phyloP scores from a whole-genome alignment of 768 basidiomycete species.

The Russula vinacea region DNA sequence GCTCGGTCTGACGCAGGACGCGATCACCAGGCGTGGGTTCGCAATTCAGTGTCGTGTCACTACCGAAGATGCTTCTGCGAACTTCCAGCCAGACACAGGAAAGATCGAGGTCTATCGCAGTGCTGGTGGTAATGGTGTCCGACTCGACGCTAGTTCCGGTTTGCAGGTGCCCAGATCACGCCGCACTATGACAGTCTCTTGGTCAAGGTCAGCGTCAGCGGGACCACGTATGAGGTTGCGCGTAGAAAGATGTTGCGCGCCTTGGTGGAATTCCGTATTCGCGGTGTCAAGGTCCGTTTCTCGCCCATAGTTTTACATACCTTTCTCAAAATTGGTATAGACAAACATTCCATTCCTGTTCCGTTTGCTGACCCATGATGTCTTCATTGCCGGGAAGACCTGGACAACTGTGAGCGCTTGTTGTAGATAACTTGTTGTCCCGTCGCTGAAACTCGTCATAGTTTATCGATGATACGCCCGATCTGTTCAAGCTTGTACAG shows the following conservation, averaged over 20 bases:
- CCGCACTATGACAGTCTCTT: slow-evolving; percentile 98
- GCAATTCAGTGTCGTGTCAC: slow-evolving; percentile 99
- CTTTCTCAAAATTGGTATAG: slow-evolving; percentile 40
- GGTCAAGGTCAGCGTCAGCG: slow-evolving; percentile 93
- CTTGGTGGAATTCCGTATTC: slow-evolving; percentile 99
- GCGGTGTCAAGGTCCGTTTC: slow-evolving; percentile 84
- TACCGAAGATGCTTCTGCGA: slow-evolving; percentile 88
- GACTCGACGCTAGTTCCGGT: slow-evolving; percentile 93
- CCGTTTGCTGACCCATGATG: slow-evolving; percentile 92
- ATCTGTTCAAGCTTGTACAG: slow-evolving; percentile 96
- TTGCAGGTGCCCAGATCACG: slow-evolving; percentile 98
- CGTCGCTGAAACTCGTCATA: slow-evolving; percentile 34
- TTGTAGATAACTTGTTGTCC: slow-evolving; percentile 7
- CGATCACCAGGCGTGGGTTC: slow-evolving; percentile 92
- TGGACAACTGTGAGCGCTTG: slow-evolving; percentile 80
- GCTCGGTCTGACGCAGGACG: slow-evolving; percentile 92
- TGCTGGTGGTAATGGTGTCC: slow-evolving; percentile 97
- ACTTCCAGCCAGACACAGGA: slow-evolving; percentile 97
- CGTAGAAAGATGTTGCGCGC: slow-evolving; percentile 99
- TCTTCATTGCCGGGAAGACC: slow-evolving; percentile 94
- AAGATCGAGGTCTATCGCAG: slow-evolving; percentile 99
- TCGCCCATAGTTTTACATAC: not conserved
- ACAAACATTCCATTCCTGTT: slow-evolving; percentile 99
- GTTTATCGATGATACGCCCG: slow-evolving; percentile 99
- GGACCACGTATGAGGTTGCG: slow-evolving; percentile 97